Conservation (phyloP, 2,329 filamentous ascomycete genomes). For the Trichophyton mentagrophytes region DNA sequence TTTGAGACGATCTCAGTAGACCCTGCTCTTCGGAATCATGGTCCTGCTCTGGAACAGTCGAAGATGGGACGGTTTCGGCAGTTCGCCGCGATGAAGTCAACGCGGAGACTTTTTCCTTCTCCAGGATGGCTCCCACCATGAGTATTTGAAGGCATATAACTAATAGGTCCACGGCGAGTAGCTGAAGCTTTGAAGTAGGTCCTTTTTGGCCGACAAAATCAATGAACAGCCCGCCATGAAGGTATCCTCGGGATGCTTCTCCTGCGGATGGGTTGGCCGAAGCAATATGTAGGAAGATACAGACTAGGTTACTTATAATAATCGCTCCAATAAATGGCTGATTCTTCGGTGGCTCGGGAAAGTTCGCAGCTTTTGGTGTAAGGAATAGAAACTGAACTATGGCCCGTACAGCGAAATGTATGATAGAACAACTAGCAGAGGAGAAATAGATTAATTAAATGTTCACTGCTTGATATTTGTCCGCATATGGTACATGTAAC, state of each 20-base stretch:
- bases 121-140: constrained; percentile 43
- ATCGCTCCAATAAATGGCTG: constrained; percentile 44
- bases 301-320: constrained; percentile 42
- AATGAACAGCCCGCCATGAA: constrained; percentile 51
- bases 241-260: constrained; percentile 41
- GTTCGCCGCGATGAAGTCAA: constrained; percentile 9
- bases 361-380: constrained; percentile 44
- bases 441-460: background rate
- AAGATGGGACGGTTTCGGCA: constrained; percentile 9
- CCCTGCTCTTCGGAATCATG: constrained; percentile 50
- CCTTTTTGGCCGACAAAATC: constrained; percentile 52
- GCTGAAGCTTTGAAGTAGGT: constrained; percentile 41
- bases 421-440: constrained; percentile 42
- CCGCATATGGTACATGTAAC: constrained; percentile 13
- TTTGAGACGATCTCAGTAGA: constrained; percentile 30
- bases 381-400: constrained; percentile 46
- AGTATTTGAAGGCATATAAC: constrained; percentile 44
- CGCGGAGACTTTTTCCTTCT: constrained; percentile 37
- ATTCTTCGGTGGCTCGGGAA: constrained; percentile 38
- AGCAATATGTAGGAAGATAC: constrained; percentile 45
- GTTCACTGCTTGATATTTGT: background rate
- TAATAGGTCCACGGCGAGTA: constrained; percentile 42
- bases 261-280: constrained; percentile 39
- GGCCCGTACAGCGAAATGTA: constrained; percentile 43
- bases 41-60: constrained; percentile 32